Conservation (phyloP, 148 eudicot genomes). For the Oxyria digyna region DNA sequence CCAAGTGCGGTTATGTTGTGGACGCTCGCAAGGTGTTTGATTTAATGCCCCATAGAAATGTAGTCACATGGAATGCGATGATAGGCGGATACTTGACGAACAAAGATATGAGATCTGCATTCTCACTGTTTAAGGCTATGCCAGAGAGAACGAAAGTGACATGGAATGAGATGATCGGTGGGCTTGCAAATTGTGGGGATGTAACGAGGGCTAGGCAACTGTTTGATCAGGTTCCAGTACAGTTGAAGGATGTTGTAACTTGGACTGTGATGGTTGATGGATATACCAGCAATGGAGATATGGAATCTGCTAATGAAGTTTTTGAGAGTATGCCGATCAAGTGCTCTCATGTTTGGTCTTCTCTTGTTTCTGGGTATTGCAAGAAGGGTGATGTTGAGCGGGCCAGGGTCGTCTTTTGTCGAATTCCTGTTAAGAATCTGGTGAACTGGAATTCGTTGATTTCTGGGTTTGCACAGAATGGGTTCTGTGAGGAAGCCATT, state of each 20-base stretch:
- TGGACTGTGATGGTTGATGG: slow-evolving; percentile 70
- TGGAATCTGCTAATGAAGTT: slow-evolving; percentile 47
- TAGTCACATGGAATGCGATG: slow-evolving; percentile 60
- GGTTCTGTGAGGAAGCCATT: slow-evolving; percentile 42
- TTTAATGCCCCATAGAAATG: slow-evolving; percentile 40
- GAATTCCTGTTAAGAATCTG: slow-evolving; percentile 29
- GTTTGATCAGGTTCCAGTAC: slow-evolving; percentile 36
- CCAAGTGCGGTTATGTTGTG: slow-evolving; percentile 28
- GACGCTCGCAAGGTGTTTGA: slow-evolving; percentile 51
- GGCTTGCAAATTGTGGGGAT: slow-evolving; percentile 39
- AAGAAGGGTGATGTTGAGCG: slow-evolving; percentile 34
- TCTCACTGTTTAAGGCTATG: slow-evolving; percentile 30
- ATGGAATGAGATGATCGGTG: slow-evolving; percentile 59
- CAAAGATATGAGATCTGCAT: slow-evolving; percentile 17
- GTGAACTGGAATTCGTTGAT: slow-evolving; percentile 57
- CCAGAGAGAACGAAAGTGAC: slow-evolving; percentile 21
- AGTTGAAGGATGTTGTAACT: slow-evolving; percentile 43
- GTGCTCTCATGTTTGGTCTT: slow-evolving; percentile 53
- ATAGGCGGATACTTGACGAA: slow-evolving; percentile 37
- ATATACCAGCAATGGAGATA: slow-evolving; percentile 42
- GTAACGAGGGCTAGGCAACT: slow-evolving; percentile 27
- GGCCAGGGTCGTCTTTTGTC: slow-evolving; percentile 34
- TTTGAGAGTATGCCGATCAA: slow-evolving; percentile 46
- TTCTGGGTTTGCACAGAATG: slow-evolving; percentile 52
- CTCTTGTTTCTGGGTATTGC: slow-evolving; percentile 55